Base-by-base conservation (phyloP, 768 basidiomycete species). In the Hygrocybe coccinea region DNA sequence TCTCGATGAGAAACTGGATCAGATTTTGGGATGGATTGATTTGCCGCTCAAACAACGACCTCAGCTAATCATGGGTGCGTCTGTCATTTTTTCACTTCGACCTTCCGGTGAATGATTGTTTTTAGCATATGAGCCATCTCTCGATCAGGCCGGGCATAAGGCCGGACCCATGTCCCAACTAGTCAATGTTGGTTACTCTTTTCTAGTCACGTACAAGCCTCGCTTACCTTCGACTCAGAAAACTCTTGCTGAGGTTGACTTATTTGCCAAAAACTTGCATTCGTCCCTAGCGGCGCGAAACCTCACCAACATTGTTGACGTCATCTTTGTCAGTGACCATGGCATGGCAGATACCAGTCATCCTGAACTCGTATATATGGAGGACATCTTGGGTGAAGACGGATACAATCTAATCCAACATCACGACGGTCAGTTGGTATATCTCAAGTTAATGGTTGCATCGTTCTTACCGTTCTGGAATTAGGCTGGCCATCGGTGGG, bases 341-440 rank as follows among this genome's bases (percentile, higher is more conserved):
- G 91, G 91, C n/a, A 94, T 92, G 89, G 86, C 84, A 1, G 89
- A 91, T 66, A 95, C 91, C n/a, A 84, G 83, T 57, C 79, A 88
- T 59, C 84, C 85, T 0, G 81, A 86, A 48, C 77, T 81, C 47
- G 71, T 95, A 34, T 90, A 86, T 68, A 76, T 97, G 52, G 91
- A 97, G 65, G 87, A 91, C 60, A 81, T 91, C 55, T 72, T 91
- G 35, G 89, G 87, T 1, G 69, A 77, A 36, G 81, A 83, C 2
- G 87, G 84, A 2, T 76, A 82, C 49, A 64, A 70, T 5, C 70
- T 70, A 14, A 85, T 92, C 43, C 79, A 82, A 54, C 89, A 91
- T 62, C 78, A 83, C 59, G 93, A 95, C 57, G 88, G 94, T 39
- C 12, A 24, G 38, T 19, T 25, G 22, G 14, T 33, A 7, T 21